Conservation (phyloP, 257 asterid genomes). For the Gentiana dahurica region DNA sequence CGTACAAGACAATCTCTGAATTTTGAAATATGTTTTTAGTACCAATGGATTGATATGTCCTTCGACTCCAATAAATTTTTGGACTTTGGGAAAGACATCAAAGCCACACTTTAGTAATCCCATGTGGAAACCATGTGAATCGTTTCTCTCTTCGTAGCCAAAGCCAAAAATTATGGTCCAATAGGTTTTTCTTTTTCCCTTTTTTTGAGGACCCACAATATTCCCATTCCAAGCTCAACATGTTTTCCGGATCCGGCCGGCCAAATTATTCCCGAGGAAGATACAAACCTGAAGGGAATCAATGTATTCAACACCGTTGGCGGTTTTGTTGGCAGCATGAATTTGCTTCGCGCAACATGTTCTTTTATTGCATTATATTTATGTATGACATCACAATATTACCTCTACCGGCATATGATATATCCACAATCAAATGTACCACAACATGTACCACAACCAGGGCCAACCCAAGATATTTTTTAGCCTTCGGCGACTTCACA, state of each 20-base stretch:
- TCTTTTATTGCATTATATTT: too few relatives aligned
- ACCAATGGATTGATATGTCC: neutral
- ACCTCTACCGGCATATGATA: too few relatives aligned
- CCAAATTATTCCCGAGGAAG: constrained; percentile 12
- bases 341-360: too few relatives aligned
- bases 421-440: too few relatives aligned
- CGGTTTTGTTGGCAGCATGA: too few relatives aligned
- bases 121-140: constrained; percentile 72
- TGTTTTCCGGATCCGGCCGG: constrained; percentile 14
- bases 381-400: too few relatives aligned
- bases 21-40: neutral
- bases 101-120: constrained; percentile 27
- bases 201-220: constrained; percentile 18
- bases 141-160: constrained; percentile 25
- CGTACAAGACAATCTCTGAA: too few relatives aligned
- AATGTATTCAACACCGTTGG: too few relatives aligned
- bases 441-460: too few relatives aligned
- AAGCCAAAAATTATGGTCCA: constrained; percentile 32
- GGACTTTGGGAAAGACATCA: constrained; percentile 28
- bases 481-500: too few relatives aligned
- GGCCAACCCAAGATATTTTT: too few relatives aligned
- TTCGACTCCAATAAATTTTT: constrained; percentile 12
- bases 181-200: constrained; percentile 16
- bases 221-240: constrained; percentile 10
- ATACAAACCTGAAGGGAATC: too few relatives aligned